Evolutionary conservation across 2,329 filamentous ascomycete species (phyloP), one percentile per base, ranked within the genome.

Genomic region (Aureobasidium sp.): DNA sequence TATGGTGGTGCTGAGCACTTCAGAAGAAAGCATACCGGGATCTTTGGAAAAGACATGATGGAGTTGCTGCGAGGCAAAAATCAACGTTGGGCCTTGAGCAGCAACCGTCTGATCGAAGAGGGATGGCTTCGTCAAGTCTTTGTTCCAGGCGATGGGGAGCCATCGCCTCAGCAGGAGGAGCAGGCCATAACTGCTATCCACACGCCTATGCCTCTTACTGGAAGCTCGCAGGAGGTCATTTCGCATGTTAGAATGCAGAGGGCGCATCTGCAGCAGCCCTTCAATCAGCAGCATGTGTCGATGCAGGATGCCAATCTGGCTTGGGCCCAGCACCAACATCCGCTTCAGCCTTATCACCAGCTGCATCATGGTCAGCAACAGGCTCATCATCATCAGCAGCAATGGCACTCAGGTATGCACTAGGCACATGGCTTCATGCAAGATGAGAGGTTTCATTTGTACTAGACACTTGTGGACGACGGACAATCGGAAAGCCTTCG

Each of bases 1-100:
- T 97, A 97, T 77, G 97, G 97, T 69, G 93, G 92, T 0, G 91
- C 91, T 0, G 93, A 91, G 0, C 93, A 97, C 72, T 82, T 97
- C 9, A 84, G 92, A 45, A 86, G 93, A 55, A 88, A 88, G 0
- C 93, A 97, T 73, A 60, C 44, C 8, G 45, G 12, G 8, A 29
- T 60, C 12, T 60, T 60, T 5, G 45, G 45, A 11, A 45, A 51
- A 25, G 57, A 60, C 37, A 49, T 49, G 57, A 51, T 60, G 44
- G 57, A 60, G 57, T 31, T 44, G 45, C 25, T 60, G 25, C 9
- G 57, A 34, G 57, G 57, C 17, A 60, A 60, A 25, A 60, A 60
- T 14, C 44, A 45, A 17, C 44, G 57, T 4, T 36, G 45, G 57
- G 57, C 57, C 17, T n/a, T 60, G 45, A 60, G 57, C 29, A 45